Percentiles rank a stretch among this genome's conserved stretches.
phyloP scores from a whole-genome alignment of 805 yeast genomes.

The Kurtzmaniella cleridarum region DNA sequence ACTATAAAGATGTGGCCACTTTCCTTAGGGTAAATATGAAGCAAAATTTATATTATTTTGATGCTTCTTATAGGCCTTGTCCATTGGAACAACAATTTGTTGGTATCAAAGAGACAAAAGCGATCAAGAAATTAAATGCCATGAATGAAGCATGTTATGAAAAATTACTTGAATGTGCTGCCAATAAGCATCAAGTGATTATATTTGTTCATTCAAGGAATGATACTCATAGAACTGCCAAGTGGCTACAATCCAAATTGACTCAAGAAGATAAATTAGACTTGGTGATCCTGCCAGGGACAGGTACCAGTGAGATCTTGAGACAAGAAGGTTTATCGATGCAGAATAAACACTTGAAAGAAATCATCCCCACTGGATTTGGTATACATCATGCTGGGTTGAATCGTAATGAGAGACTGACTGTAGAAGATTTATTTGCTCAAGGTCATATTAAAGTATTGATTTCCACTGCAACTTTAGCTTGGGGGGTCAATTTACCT shows the following conservation, averaged over 20 bases:
- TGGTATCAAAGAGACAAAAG: conserved; percentile 80
- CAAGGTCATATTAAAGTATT: conserved; percentile 80
- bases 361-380: conserved; percentile 63
- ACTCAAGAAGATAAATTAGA: conserved; percentile 48
- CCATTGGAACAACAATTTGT: conserved; percentile 85
- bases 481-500: conserved; percentile 96
- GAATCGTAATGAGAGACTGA: conserved; percentile 62
- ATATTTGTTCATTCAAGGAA: conserved; percentile 92
- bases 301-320: conserved; percentile 59
- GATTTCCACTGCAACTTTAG: conserved; percentile 88
- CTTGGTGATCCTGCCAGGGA: conserved; percentile 41
- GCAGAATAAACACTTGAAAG: conserved; percentile 49
- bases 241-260: conserved; percentile 60
- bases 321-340: conserved; percentile 56
- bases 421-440: conserved; percentile 82
- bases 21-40: conserved; percentile 61
- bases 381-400: conserved; percentile 94
- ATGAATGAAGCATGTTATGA: conserved; percentile 91
- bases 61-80: conserved; percentile 82
- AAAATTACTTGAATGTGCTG: conserved; percentile 51
- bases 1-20: conserved; percentile 78
- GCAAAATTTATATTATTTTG: conserved; percentile 73
- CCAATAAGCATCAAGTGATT: conserved; percentile 71
- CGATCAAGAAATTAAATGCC: conserved; percentile 70
- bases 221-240: conserved; percentile 83